A percentile compares a stretch with the other conserved stretches of the same genome.
These are phyloP conservation scores for Eutypella sp. DNA, from an alignment of 2,329 filamentous ascomycete species.

Conservation along the genomic window DNA sequence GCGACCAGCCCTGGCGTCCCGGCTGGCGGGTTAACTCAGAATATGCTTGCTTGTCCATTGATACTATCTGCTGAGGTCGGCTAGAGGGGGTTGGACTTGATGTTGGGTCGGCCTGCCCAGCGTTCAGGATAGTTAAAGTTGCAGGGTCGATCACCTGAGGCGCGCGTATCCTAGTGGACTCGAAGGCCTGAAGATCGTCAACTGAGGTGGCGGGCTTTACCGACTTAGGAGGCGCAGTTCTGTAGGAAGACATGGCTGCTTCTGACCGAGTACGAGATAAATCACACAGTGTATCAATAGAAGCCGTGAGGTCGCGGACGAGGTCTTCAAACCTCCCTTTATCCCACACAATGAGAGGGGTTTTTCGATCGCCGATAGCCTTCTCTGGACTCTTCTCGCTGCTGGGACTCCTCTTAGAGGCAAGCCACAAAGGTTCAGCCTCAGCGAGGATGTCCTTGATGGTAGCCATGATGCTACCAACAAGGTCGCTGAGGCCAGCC, in stretches of 20 bases:
- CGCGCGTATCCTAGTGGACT: slow-evolving; percentile 56
- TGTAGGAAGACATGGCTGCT: slow-evolving; percentile 30
- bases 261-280: slow-evolving; percentile 62
- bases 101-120: background rate
- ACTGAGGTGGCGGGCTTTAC: slow-evolving; percentile 32
- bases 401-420: slow-evolving; percentile 44
- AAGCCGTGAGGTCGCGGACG: slow-evolving; percentile 67
- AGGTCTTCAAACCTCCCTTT: slow-evolving; percentile 71
- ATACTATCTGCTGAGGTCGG: slow-evolving; percentile 42
- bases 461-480: slow-evolving; percentile 72
- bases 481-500: slow-evolving; percentile 70
- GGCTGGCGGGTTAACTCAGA: slow-evolving; percentile 40
- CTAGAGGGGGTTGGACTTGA: background rate
- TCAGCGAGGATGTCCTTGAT: slow-evolving; percentile 77
- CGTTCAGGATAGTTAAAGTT: slow-evolving; percentile 44
- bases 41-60: slow-evolving; percentile 49
- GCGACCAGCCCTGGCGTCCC: slow-evolving; percentile 43
- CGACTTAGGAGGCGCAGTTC: slow-evolving; percentile 26
- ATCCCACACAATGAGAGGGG: slow-evolving; percentile 58
- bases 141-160: slow-evolving; percentile 55
- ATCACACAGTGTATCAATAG: slow-evolving; percentile 76
- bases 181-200: slow-evolving; percentile 48
- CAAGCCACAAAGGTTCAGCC: slow-evolving; percentile 66
- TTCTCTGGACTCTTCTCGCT: slow-evolving; percentile 33
- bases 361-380: slow-evolving; percentile 44